Conservation (phyloP, 1,284 basidiomycete species). For the Schizopora paradoxa region DNA sequence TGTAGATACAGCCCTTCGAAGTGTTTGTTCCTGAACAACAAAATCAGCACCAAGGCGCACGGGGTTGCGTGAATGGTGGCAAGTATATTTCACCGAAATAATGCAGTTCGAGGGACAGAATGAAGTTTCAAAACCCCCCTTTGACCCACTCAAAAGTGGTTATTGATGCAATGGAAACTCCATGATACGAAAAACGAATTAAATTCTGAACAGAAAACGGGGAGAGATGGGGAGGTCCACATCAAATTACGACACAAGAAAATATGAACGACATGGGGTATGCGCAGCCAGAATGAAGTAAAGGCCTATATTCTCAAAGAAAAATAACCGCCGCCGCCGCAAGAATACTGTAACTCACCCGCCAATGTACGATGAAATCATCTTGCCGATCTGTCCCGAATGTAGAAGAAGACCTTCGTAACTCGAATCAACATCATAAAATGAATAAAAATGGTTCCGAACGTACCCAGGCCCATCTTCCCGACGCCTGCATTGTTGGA, state of each 20-base stretch:
- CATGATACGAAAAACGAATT: too few relatives aligned
- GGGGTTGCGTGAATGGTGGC: neutral
- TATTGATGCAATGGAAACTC: too few relatives aligned
- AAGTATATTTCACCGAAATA: constrained; percentile 3
- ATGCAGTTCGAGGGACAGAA: neutral
- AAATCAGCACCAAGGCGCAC: constrained; percentile 10
- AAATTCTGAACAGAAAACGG: too few relatives aligned
- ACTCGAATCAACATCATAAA: constrained; percentile 3
- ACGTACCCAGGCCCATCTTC: constrained; percentile 73
- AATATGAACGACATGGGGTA: constrained; percentile 1
- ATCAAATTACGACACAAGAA: neutral
- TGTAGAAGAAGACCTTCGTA: constrained; percentile 70
- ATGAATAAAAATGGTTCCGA: too few relatives aligned
- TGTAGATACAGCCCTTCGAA: constrained; percentile 76
- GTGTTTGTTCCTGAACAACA: constrained; percentile 58
- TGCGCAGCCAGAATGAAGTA: neutral
- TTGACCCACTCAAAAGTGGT: too few relatives aligned
- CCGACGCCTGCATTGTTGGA: constrained; percentile 88
- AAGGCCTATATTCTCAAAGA: too few relatives aligned
- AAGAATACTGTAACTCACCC: constrained; percentile 59
- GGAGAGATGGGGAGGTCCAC: constrained; percentile 1
- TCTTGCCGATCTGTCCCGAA: constrained; percentile 73
- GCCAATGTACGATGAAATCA: constrained; percentile 87
- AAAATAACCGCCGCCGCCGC: too few relatives aligned
- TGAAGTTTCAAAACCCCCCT: too few relatives aligned